Base-by-base conservation (phyloP, 345 rosid species). In the Camelina hispida region DNA sequence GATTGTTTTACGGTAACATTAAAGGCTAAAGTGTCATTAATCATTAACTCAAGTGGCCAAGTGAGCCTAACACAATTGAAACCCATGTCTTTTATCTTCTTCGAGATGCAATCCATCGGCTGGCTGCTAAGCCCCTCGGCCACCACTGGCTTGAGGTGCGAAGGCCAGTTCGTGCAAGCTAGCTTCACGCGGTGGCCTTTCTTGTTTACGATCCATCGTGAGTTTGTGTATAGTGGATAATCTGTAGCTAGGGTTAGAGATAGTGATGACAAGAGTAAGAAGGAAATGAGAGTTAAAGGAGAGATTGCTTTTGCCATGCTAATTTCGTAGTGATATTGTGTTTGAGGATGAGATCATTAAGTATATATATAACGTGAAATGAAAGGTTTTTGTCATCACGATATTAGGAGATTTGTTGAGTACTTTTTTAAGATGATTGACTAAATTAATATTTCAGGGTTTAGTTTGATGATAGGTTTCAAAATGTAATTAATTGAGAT, bases 121-220 rank as follows among this genome's bases (percentile, higher is more conserved):
- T 78, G 90, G 81, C 83, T 89, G 87, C 84, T 81, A 2, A 91
- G 83, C 12, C 95, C 97, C 79, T 91, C 95, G 3, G 97, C 95
- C 42, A 91, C 86, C 61, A 87, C 77, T 9, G 85, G 58, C 12
- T 85, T 75, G 1, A 89, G 85, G 75, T 91, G 97, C 7, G 93
- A 74, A 16, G 81, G 87, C 96, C 91, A 88, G 72, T 87, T 90
- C 35, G 81, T 80, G 77, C 93, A 90, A 0, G 89, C 87, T 25
- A 88, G 80, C 87, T 90, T 90, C 75, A 88, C 89, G 15, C 92
- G 82, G 47, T 66, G 78, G 32, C 87, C 87, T 0, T 55, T 61
- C 61, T 79, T 72, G 72, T 86, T 85, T 28, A 88, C 81, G 67
- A 86, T 77, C 93, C 93, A 88, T 60, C 91, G 75, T 2, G 85